Evolutionary conservation across 306 rosid species (phyloP).

Genomic region (Quillaja saponaria): DNA sequence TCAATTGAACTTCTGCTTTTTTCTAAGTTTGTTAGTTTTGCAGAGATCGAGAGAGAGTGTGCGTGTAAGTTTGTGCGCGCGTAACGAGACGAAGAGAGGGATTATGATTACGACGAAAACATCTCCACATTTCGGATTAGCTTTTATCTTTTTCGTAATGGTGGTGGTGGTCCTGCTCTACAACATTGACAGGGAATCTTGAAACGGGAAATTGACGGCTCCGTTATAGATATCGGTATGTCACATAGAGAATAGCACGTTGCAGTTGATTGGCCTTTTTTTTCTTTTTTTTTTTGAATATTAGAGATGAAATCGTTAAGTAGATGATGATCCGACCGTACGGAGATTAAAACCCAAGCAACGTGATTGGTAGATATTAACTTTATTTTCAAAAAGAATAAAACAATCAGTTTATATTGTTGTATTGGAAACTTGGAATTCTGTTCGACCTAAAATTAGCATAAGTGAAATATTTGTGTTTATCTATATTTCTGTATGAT

Average conservation of each 20-base stretch:
- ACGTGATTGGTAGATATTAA: no score
- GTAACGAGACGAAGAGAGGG: slow-evolving; percentile 37
- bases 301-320: no score
- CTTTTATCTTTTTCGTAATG: slow-evolving; percentile 40
- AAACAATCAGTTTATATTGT: no score
- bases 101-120: slow-evolving; percentile 40
- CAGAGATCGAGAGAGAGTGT: slow-evolving; percentile 33
- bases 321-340: no score
- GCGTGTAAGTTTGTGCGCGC: slow-evolving; percentile 36
- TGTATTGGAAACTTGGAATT: no score
- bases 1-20: slow-evolving; percentile 9
- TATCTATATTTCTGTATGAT: no score
- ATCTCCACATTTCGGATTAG: slow-evolving; percentile 56
- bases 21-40: slow-evolving; percentile 25
- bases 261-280: background rate
- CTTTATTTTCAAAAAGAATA: no score
- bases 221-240: slow-evolving; percentile 60
- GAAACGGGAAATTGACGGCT: slow-evolving; percentile 90
- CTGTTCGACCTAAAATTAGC: no score
- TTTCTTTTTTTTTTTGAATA: no score
- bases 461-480: no score
- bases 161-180: slow-evolving; percentile 65
- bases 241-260: slow-evolving; percentile 41
- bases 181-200: slow-evolving; percentile 69
- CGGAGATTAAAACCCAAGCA: no score